Base-by-base conservation (phyloP, 2,329 filamentous ascomycete species). In the Xylaria sp. region DNA sequence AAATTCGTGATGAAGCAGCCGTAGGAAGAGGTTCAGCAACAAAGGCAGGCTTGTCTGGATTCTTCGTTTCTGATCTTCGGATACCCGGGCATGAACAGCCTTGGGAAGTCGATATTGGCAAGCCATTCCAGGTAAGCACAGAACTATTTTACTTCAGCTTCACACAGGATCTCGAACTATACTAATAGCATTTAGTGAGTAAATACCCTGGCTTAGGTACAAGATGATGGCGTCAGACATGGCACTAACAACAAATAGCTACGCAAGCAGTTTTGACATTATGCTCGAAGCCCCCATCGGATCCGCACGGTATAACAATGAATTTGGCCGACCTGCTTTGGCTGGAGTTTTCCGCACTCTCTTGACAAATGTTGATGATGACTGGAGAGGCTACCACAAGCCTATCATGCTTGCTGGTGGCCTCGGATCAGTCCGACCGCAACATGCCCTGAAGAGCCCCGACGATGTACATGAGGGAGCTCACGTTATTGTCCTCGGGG, bases 251-350 rank as follows among this genome's bases (percentile, higher is more conserved):
- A 29, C 7, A 62, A 61, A 15, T 42, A 70, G 68, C 80, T 96
- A 97, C 76, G 94, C 96, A 22, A 97, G 93, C 81, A 94, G 92
- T 81, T 83, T 97, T 42, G 94, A 98, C 77, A 98, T 99, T 73
- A 98, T 99, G 95, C 85, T 98, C 11, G 95, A 99, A 78, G 96
- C 94, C 0, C 96, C 96, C 0, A 96, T 99, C 73, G 96, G 96
- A 39, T 96, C 92, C 74, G 96, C 96, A 57, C 89, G 93, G 22
- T 98, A 97, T 84, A 98, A 98, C 84, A 99, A 99, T 77, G 96
- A 78, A 76, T 99, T 98, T 75, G 96, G 96, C 29, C 88, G 96
- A 42, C 95, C 96, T 39, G 94, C 91, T 76, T 90, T 96, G 13
- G 87, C 91, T 2, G 96, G 96, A 25, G 95, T 94, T 77, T 99